Evolutionary conservation across 805 yeast species (phyloP).

Genomic region (Ogataea nonfermentans): DNA sequence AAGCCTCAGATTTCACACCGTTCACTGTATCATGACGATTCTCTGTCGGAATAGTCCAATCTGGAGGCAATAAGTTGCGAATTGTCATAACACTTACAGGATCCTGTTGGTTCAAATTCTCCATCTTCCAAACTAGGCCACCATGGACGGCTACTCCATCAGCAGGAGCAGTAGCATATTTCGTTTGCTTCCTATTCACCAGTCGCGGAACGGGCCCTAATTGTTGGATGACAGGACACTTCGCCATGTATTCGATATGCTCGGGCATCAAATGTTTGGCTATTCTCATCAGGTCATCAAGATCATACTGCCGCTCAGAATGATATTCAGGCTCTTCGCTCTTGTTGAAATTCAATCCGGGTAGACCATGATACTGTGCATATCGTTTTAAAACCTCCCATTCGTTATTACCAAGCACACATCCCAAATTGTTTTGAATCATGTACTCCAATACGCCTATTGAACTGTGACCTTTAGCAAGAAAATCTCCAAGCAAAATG

Average conservation of each 20-base stretch:
- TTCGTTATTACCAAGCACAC: constrained; percentile 91
- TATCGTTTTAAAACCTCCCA: constrained; percentile 65
- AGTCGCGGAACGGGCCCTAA: constrained; percentile 59
- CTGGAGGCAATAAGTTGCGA: constrained; percentile 65
- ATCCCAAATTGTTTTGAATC: constrained; percentile 55
- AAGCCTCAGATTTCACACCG: constrained; percentile 31
- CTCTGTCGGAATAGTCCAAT: constrained; percentile 57
- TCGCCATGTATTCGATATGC: constrained; percentile 59
- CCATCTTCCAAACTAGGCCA: constrained; percentile 69
- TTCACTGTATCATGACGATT: constrained; percentile 30
- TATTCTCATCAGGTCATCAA: constrained; percentile 40
- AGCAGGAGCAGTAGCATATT: constrained; percentile 24
- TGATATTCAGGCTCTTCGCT: constrained; percentile 14
- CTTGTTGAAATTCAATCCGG: constrained; percentile 21
- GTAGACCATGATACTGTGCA: constrained; percentile 54
- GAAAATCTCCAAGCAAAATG: constrained; percentile 78
- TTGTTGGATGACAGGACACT: constrained; percentile 61
- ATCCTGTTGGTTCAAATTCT: constrained; percentile 50
- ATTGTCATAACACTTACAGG: constrained; percentile 66
- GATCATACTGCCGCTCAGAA: constrained; percentile 29
- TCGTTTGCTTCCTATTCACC: constrained; percentile 28
- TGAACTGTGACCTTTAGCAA: constrained; percentile 81
- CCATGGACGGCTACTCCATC: constrained; percentile 74
- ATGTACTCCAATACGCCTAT: constrained; percentile 65
- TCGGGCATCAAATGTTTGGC: constrained; percentile 56